Base-by-base conservation (phyloP, 805 yeast genomes). In the Danielia oregonensis region DNA sequence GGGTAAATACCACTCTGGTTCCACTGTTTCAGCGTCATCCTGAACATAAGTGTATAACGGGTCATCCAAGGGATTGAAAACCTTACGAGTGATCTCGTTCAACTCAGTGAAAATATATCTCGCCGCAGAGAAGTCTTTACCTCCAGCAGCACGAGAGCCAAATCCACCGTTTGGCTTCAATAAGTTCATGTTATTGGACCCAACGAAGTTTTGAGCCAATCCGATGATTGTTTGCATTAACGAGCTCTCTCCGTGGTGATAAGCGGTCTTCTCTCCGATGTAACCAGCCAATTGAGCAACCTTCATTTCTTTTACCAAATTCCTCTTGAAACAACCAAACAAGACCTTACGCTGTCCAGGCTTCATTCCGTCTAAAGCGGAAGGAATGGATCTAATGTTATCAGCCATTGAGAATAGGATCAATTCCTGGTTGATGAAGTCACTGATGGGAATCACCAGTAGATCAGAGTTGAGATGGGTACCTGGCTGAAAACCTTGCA, bases 61-160 rank as follows among this genome's bases (percentile, higher is more conserved):
- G 49, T 81, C 83, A 60, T 93, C 98, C 29, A 79, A 70, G 0
- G 85, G 78, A 46, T 85, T 80, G 61, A 91, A 88, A 5, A 91
- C 74, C 36, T 68, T 77, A 37, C 84, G 70, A 0, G 97, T 85
- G 32, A 93, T 70, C 22, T 81, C 78, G 35, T 76, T 78, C 44
- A 93, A 65, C 52, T 86, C 88, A 0, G 98, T 93, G 59, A 76
- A 86, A 57, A 93, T 89, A 68, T 93, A 93, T 75, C 98, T 89
- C 29, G 96, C 82, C 17, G 97, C 97, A n/a, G 97, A 85, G 11
- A 89, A 93, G 68, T 93, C 98, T 59, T 93, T 93, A 68, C 98
- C 98, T 61, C 98, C 98, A 17, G 86, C 73, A 17, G 93, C 89
- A 63, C 98, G 79, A 1, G 96, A 81, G 74, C 98, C 98, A 57